A percentile compares a stretch with the other conserved stretches of the same genome.
Evolutionary conservation across 2,329 filamentous ascomycete species (phyloP).

Genomic region (Curvularia eragrostidis): DNA sequence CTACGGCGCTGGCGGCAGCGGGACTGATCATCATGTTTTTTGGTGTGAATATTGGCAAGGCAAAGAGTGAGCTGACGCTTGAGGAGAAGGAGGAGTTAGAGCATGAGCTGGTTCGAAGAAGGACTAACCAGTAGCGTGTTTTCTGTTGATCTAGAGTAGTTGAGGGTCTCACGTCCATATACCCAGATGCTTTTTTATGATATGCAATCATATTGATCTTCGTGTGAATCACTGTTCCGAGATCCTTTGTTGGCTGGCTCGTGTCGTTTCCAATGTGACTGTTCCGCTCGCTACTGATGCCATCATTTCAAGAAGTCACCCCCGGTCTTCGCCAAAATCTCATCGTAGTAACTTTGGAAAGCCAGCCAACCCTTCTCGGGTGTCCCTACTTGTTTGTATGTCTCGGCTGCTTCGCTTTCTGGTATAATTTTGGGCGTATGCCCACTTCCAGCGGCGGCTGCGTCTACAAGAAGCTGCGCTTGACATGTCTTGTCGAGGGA

Average conservation of each 20-base stretch:
- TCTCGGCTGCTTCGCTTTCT: slow-evolving; percentile 51
- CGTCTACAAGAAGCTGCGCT: slow-evolving; percentile 54
- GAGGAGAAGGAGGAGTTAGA: slow-evolving; percentile 44
- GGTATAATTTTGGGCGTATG: slow-evolving; percentile 52
- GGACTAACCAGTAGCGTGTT: slow-evolving; percentile 8
- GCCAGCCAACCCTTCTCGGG: slow-evolving; percentile 62
- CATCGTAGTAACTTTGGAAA: slow-evolving; percentile 63
- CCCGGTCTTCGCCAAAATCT: slow-evolving; percentile 59
- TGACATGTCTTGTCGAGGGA: slow-evolving; percentile 56
- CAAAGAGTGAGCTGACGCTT: slow-evolving; percentile 43
- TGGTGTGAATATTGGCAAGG: slow-evolving; percentile 49
- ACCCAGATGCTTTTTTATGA: neutral
- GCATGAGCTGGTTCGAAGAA: slow-evolving; percentile 34
- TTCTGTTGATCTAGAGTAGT: neutral
- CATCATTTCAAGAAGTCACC: slow-evolving; percentile 56
- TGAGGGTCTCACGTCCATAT: neutral
- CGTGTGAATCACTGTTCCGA: neutral
- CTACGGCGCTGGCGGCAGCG: slow-evolving; percentile 36
- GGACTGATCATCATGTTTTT: slow-evolving; percentile 46
- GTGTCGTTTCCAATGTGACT: neutral
- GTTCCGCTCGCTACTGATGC: neutral
- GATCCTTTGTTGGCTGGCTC: neutral
- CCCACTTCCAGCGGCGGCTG: slow-evolving; percentile 47
- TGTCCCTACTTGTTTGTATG: slow-evolving; percentile 53
- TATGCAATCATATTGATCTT: neutral